These are phyloP conservation scores for Spongispora temasekensis DNA, from an alignment of 1,284 basidiomycete species.

Conservation along the genomic window DNA sequence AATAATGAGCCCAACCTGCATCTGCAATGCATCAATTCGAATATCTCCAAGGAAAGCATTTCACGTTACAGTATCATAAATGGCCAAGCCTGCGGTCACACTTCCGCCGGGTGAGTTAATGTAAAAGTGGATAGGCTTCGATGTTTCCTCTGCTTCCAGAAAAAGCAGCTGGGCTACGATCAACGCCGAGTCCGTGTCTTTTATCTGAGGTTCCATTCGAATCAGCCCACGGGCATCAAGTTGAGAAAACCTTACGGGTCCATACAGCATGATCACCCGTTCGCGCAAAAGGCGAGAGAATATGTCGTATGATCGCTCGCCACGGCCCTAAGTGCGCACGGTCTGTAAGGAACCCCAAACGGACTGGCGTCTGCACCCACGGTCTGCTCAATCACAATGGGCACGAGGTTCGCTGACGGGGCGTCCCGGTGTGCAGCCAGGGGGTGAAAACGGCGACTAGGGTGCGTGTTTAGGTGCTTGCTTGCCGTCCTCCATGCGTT, in stretches of 20 bases:
- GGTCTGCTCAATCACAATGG: conserved; percentile 92
- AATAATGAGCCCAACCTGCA: conserved; percentile 58
- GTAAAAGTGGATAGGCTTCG: conserved; percentile 90
- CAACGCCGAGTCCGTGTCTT: conserved; percentile 81
- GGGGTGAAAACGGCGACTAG: conserved; percentile 50
- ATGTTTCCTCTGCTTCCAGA: conserved; percentile 90
- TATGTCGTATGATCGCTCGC: conserved; percentile 93
- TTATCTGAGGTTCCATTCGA: conserved; percentile 56
- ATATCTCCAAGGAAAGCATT: conserved; percentile 4
- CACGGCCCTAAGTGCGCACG: conserved; percentile 65
- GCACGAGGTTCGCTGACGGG: conserved; percentile 67
- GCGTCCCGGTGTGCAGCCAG: conserved; percentile 45
- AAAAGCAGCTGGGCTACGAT: conserved; percentile 90
- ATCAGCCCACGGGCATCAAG: conserved; percentile 12
- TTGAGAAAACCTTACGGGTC: conserved; percentile 62
- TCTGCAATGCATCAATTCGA: conserved; percentile 46
- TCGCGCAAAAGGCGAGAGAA: conserved; percentile 89
- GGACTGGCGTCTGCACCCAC: conserved; percentile 44
- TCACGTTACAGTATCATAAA: conserved; percentile 83
- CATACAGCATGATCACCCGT: conserved; percentile 91
- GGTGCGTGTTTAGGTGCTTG: conserved; percentile 16
- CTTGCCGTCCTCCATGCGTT: conserved; percentile 28
- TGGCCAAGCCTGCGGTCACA: conserved; percentile 90
- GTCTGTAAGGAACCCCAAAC: conserved; percentile 12
- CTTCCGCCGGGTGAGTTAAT: conserved; percentile 95